Evolutionary conservation across 805 yeast genomes (phyloP), one percentile per base, ranked within the genome.

Genomic region (Maudiozyma saulgeensis): DNA sequence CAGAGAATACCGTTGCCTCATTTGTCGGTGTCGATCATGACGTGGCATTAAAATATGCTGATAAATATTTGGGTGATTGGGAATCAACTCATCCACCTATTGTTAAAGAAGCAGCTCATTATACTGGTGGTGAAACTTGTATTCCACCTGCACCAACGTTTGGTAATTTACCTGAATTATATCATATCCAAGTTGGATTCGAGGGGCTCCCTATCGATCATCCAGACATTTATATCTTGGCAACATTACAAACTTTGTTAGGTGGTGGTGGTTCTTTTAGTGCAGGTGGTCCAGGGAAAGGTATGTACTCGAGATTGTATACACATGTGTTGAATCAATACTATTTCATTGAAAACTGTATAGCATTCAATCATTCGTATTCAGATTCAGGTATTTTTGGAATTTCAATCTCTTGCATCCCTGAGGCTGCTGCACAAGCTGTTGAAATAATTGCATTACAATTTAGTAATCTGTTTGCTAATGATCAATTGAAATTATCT

Each of bases 221-320:
- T 62, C 87, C 87, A 18, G 97, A 93, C 58, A 80, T 90, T 42
- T 93, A 93, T 61, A 95, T 96, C 1, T 71, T 89, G 39, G 96
- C 98, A 1, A 81, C 89, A 1, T 73, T 93, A 50, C 98, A 93
- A 64, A 87, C 90, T 51, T 72, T 91, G 21, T 71, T 93, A 13
- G 99, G 99, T 41, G 97, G 98, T 37, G 99, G 98, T 50, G 95
- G 96, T 5, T 89, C 98, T 1, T 93, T 93, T 63, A 83, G 95
- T 18, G 98, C 99, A 9, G 99, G 99, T 56, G 99, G 99, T 0
- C 99, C 99, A 16, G 99, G 99, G 48, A 93, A 93, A 68, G 99
- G 99, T 4, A 90, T 93, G 98, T 93, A 89, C 65, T 87, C 96
- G 4, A 77, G 98, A 51, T 78, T 95, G 23, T 93, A 89, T 71